phyloP scores from a whole-genome alignment of 495 filamentous ascomycete species.

The Peziza echinospora region DNA sequence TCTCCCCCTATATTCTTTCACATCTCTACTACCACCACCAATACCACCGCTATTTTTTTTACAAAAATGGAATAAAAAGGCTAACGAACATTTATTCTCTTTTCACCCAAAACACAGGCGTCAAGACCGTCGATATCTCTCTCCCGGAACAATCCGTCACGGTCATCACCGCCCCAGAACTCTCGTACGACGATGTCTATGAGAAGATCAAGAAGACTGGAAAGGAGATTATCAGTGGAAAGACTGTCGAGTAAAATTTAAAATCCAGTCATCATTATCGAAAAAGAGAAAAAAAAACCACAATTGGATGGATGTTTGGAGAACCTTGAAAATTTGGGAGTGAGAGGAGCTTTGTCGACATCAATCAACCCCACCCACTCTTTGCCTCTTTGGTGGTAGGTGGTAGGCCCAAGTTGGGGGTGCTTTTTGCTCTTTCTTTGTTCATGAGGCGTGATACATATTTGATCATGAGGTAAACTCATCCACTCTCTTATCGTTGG shows the following conservation, averaged over 20 bases:
- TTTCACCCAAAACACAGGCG: slow-evolving; percentile 33
- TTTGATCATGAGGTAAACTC: no score
- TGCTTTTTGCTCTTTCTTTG: no score
- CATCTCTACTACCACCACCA: not conserved
- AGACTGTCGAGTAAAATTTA: slow-evolving; percentile 25
- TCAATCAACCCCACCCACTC: no score
- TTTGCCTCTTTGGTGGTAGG: no score
- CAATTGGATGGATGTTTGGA: no score
- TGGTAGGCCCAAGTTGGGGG: no score
- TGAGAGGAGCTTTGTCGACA: no score
- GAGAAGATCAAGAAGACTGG: slow-evolving; percentile 86
- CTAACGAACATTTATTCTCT: not conserved
- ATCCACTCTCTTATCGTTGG: no score
- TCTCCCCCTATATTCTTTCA: slow-evolving; percentile 1
- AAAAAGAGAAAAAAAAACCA: no score
- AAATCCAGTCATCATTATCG: not conserved
- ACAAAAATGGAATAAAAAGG: slow-evolving; percentile 2
- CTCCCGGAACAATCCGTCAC: slow-evolving; percentile 63
- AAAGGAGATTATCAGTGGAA: slow-evolving; percentile 60
- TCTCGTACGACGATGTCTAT: slow-evolving; percentile 62
- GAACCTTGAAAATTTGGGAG: no score
- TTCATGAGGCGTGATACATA: no score
- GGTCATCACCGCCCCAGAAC: slow-evolving; percentile 38
- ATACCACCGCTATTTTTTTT: not conserved
- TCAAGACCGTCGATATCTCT: slow-evolving; percentile 67